Base-by-base conservation (phyloP, 176 grass and related monocot species). In the Lolium rigidum region DNA sequence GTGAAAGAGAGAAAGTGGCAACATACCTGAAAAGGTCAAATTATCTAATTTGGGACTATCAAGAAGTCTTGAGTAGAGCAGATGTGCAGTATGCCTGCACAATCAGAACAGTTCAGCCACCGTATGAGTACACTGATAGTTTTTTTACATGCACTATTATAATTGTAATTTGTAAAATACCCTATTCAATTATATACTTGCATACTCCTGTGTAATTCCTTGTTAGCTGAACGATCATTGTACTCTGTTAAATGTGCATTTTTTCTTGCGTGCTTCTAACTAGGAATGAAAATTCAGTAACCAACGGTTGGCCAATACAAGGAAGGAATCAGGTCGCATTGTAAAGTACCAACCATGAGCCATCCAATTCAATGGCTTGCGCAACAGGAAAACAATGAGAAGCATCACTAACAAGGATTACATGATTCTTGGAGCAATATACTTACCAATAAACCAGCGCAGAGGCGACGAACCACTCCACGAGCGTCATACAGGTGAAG, bases 311-410 rank as follows among this genome's bases (percentile, higher is more conserved):
- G 12, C 3, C 58, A 73, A 50, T 14, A 58, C 66, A 28, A 28
- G 26, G 26, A 70, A 54, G 48, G 1, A 54, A 62, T 55, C 17
- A 52, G 67, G 6, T 18, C 1, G 17, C 31, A 8, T 46, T 28
- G 67, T 39, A 41, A 38, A 86, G 28, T 69, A 51, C 67, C 61
- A 86, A 94, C 91, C 93, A 93, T 92, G 93, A 60, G 95, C 31
- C 67, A 70, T 70, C 67, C 4, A 43, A 70, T 70, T 43, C 67
- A 41, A 70, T 9, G 1, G 9, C 35, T 70, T 10, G 67, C 43
- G 67, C 17, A 70, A 37, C 17, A 70, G 38, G 38, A 71, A 39
- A 44, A 71, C 9, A 11, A 4, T 71, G 68, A 71, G 68, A 43
- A 50, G 71, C 71, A 74, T 74, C 21, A 50, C 43, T 49, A 24